Conservation (phyloP, 108 stramenopile genomes). For the Stephanodiscus triporus region DNA sequence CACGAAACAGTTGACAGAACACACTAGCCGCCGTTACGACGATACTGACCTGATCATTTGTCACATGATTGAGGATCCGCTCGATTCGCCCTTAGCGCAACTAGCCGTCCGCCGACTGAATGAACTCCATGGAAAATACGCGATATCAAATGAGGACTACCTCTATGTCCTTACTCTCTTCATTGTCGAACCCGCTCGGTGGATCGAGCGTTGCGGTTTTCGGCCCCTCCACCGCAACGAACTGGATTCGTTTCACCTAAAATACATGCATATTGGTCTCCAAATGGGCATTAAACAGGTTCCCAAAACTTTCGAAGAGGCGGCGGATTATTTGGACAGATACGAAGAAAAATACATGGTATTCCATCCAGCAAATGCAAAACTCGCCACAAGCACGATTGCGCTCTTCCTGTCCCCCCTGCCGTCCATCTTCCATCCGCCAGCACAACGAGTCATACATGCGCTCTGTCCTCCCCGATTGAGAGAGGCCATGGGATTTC, state of each 20-base stretch:
- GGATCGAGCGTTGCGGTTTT: conserved; percentile 26
- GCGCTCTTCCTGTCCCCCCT: conserved; percentile 19
- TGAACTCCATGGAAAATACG: conserved; percentile 23
- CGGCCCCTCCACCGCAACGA: conserved; percentile 24
- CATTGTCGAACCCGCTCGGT: conserved; percentile 28
- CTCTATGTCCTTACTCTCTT: conserved; percentile 25
- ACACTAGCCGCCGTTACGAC: conserved; percentile 19
- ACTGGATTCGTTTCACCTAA: conserved; percentile 23
- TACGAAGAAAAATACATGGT: conserved; percentile 28
- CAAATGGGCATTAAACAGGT: conserved; percentile 24
- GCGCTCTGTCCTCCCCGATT: conserved; percentile 29
- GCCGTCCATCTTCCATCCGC: conserved; percentile 12
- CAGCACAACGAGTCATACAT: conserved; percentile 15
- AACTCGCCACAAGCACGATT: conserved; percentile 12
- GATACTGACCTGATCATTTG: conserved; percentile 28
- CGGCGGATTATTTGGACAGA: conserved; percentile 20
- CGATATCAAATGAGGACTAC: conserved; percentile 29
- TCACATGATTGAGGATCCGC: conserved; percentile 19
- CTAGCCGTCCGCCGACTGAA: conserved; percentile 21
- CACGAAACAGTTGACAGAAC: conserved; percentile 24
- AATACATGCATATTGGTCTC: conserved; percentile 24
- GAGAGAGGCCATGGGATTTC: conserved; percentile 21
- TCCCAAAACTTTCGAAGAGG: conserved; percentile 16
- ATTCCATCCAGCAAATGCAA: conserved; percentile 20
- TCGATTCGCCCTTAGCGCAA: conserved; percentile 13